Base-by-base conservation (phyloP, 2,329 filamentous ascomycete species). In the Taxawa tesnikishii region DNA sequence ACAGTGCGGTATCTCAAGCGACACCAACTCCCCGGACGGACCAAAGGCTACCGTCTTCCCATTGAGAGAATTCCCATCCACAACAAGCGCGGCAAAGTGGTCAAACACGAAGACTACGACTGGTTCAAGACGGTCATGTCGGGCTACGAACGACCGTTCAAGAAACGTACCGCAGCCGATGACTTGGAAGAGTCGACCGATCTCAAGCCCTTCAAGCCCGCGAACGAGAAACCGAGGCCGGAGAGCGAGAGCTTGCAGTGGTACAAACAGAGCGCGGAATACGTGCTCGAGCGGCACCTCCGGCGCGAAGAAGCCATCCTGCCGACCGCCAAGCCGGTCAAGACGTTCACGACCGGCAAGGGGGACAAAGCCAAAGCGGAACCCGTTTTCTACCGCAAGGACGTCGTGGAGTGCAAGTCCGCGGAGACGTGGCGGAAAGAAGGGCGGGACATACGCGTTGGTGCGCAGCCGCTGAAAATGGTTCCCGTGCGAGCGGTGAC, bases 401-500 rank as follows among this genome's bases (percentile, higher is more conserved):
- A 96, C 43, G 75, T 96, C 0, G 74, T 87, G 3, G 67, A 71
- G 24, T 93, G 92, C 53, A 87, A 94, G 55, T 92, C 83, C 16
- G 80, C 82, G 2, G 90, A 98, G 53, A 94, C 83, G 2, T 98
- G 90, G 90, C 90, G 96, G 53, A 94, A 94, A 53, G 88, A 94
- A 62, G 90, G 90, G 0, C 73, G 88, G 8, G 79, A 76, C 15
- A 75, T 90, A 3, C 68, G 72, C 15, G 49, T 65, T 0, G 84
- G 82, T 3, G 75, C 80, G 42, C 60, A 74, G 29, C 83, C 90
- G 0, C 59, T 94, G 38, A 98, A 98, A 54, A 69, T 73, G 26
- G 90, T 94, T 0, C 84, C 88, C 0, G 85, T 90, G 51, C 80
- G 90, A 26, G 90, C 85, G 11, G 88, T 94, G 3, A 98, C 90